These are phyloP conservation scores for Oryza officinalis DNA, from an alignment of 176 grass and related monocot species.

Conservation along the genomic window DNA sequence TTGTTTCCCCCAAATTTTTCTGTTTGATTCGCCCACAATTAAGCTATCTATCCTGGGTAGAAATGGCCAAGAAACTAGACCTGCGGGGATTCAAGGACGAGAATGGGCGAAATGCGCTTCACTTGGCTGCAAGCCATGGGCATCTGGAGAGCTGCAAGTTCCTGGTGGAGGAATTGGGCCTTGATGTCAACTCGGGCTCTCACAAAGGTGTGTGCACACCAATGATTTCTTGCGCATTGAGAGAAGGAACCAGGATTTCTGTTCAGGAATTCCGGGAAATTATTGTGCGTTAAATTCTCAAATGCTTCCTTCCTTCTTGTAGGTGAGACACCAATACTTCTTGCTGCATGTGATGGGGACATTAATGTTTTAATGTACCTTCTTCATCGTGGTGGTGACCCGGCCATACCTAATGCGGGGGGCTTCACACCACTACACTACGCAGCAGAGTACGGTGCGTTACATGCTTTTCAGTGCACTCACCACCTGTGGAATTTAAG, in stretches of 20 bases:
- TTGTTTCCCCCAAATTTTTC: neutral
- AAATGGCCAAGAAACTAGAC: conserved; percentile 13
- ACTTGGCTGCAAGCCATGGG: conserved; percentile 36
- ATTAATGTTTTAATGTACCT: conserved; percentile 31
- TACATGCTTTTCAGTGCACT: neutral
- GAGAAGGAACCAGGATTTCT: neutral
- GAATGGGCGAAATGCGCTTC: conserved; percentile 36
- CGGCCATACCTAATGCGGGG: conserved; percentile 1
- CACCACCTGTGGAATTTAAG: neutral
- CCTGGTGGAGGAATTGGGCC: conserved; percentile 37
- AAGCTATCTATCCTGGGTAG: neutral
- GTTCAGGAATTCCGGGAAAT: neutral
- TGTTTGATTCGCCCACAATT: neutral
- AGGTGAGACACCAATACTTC: conserved; percentile 32
- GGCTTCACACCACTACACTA: conserved; percentile 41
- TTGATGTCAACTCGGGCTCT: conserved; percentile 1
- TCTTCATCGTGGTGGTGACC: conserved; percentile 42
- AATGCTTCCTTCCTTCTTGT: neutral
- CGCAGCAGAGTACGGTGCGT: conserved; percentile 23
- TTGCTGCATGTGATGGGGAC: neutral
- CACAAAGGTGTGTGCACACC: neutral
- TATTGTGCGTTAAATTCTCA: neutral
- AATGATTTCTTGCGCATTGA: neutral
- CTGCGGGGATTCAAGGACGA: neutral
- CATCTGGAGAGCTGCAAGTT: conserved; percentile 26